phyloP scores from a whole-genome alignment of 306 rosid genomes.

The Vigna reflexopilosa region DNA sequence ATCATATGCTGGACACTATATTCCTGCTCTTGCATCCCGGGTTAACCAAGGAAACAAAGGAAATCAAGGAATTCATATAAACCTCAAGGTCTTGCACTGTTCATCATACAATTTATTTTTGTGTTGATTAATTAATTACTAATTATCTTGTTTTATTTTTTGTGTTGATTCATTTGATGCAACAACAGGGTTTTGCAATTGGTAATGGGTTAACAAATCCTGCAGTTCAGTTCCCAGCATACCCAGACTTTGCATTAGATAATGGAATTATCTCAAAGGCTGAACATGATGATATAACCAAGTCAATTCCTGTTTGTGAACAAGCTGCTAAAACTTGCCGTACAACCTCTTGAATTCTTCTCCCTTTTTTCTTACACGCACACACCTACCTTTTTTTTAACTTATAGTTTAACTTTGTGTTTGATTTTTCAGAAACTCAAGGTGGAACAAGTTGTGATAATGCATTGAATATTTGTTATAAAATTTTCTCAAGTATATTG shows the following conservation, averaged over 20 bases:
- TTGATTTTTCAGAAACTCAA: constrained; percentile 52
- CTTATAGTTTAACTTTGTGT: not conserved
- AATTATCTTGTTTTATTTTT: not conserved
- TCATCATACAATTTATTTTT: not conserved
- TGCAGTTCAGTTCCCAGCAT: constrained; percentile 73
- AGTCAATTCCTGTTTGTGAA: constrained; percentile 61
- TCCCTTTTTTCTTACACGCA: not conserved
- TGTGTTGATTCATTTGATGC: not conserved
- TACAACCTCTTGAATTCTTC: constrained; percentile 34
- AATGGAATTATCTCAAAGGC: constrained; percentile 61
- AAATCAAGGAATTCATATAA: constrained; percentile 70
- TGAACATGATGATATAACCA: constrained; percentile 51
- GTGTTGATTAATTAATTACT: not conserved
- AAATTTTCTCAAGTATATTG: constrained; percentile 57
- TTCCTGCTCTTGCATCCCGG: constrained; percentile 87
- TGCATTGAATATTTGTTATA: constrained; percentile 50
- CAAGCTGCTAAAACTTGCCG: constrained; percentile 61
- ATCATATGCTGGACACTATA: constrained; percentile 94
- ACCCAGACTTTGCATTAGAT: constrained; percentile 73
- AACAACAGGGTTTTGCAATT: constrained; percentile 83
- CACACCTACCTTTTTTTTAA: not conserved
- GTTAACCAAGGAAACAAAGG: constrained; percentile 81
- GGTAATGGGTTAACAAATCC: constrained; percentile 95
- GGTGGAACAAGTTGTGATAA: constrained; percentile 64
- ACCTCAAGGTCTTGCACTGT: constrained; percentile 63